phyloP scores from a whole-genome alignment of 176 grass and related monocot species.

The Aegilops longissima region DNA sequence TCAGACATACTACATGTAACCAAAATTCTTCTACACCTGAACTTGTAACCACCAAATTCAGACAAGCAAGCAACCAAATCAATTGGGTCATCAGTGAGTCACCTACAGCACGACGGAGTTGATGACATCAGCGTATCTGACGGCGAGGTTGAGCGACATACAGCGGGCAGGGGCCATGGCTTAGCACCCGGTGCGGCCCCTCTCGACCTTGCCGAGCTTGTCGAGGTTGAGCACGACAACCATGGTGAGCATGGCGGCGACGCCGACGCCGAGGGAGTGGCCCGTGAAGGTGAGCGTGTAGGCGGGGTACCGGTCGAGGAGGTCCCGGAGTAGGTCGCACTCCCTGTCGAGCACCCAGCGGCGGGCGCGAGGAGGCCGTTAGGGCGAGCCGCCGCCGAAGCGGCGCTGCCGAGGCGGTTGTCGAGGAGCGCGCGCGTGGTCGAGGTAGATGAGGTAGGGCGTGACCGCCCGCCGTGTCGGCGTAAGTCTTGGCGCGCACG shows the following conservation, averaged over 20 bases:
- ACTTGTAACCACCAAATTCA: no score
- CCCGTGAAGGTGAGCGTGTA: constrained; percentile 88
- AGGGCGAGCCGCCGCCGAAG: constrained; percentile 79
- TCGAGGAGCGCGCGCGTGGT: constrained; percentile 41
- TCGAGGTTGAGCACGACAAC: constrained; percentile 70
- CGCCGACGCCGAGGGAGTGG: constrained; percentile 64
- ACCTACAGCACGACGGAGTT: constrained; percentile 67
- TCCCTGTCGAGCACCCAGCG: constrained; percentile 73
- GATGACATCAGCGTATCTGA: constrained; percentile 86
- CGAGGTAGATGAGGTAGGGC: no score
- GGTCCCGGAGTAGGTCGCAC: constrained; percentile 61
- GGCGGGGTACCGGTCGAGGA: constrained; percentile 48
- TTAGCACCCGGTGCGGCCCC: constrained; percentile 65
- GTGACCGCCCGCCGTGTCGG: no score
- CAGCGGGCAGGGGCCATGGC: constrained; percentile 81
- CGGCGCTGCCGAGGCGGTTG: constrained; percentile 73
- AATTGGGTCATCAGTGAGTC: no score
- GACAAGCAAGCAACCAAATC: no score
- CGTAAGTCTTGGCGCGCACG: no score
- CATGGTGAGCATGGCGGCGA: constrained; percentile 80
- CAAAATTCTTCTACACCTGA: no score
- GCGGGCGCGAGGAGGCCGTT: constrained; percentile 78
- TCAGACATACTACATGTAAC: no score
- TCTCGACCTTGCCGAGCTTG: constrained; percentile 59
- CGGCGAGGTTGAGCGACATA: constrained; percentile 88